Conservation (phyloP, 2,329 filamentous ascomycete genomes). For the Tolypocladium amazonense region DNA sequence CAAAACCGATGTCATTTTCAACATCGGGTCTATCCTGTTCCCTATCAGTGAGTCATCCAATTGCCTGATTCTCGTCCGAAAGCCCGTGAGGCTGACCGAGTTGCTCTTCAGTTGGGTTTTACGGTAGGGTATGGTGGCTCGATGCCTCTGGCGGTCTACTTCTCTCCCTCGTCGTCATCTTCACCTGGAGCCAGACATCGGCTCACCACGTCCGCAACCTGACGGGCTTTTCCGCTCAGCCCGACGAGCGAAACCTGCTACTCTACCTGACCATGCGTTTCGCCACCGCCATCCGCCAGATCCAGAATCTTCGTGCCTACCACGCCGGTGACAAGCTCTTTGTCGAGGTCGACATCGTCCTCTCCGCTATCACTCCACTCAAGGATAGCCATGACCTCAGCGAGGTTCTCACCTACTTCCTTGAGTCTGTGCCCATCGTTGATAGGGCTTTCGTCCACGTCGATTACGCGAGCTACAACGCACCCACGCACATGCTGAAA, state of each 20-base stretch:
- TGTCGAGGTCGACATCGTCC: conserved; percentile 71
- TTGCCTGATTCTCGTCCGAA: not conserved
- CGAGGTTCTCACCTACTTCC: conserved; percentile 71
- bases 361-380: conserved; percentile 64
- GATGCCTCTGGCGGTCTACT: conserved; percentile 70
- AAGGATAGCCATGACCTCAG: conserved; percentile 72
- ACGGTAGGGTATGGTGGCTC: conserved; percentile 71
- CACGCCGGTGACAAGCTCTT: conserved; percentile 79
- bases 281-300: conserved; percentile 75
- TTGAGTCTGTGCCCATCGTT: conserved; percentile 74
- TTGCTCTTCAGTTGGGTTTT: conserved; percentile 50
- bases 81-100: not conserved
- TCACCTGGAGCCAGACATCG: conserved; percentile 67
- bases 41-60: conserved; percentile 46
- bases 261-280: conserved; percentile 92
- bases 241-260: conserved; percentile 74
- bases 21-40: conserved; percentile 79
- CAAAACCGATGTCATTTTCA: conserved; percentile 76
- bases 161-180: conserved; percentile 68
- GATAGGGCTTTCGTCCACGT: conserved; percentile 61
- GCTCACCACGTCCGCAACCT: conserved; percentile 71
- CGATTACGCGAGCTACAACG: conserved; percentile 52
- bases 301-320: conserved; percentile 77
- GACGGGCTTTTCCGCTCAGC: conserved; percentile 66
- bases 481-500: conserved; percentile 46